Conservation (phyloP, 2,329 filamentous ascomycete genomes). For the Elsinoe arachidis region DNA sequence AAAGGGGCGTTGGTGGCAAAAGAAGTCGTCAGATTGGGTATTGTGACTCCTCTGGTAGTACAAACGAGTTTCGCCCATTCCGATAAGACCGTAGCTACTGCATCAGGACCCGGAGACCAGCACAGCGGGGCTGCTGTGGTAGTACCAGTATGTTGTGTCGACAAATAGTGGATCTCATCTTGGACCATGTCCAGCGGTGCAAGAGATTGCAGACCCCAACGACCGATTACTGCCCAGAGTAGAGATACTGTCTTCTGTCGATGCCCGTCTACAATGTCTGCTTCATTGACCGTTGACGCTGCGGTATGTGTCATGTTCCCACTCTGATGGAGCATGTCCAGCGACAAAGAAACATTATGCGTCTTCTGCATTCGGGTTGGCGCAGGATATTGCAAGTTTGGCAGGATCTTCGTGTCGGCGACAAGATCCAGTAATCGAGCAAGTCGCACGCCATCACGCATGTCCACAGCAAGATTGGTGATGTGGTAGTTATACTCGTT, state of each 20-base stretch:
- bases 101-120: background rate
- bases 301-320: constrained; percentile 34
- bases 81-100: constrained; percentile 36
- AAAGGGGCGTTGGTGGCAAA: constrained; percentile 49
- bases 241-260: constrained; percentile 55
- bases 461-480: constrained; percentile 52
- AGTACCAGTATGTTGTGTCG: background rate
- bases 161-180: background rate
- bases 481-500: constrained; percentile 52
- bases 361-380: constrained; percentile 47
- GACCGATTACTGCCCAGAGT: constrained; percentile 51
- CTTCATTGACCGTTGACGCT: constrained; percentile 39
- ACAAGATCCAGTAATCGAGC: constrained; percentile 52
- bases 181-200: constrained; percentile 25
- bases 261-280: constrained; percentile 56
- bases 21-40: constrained; percentile 49
- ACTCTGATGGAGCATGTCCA: constrained; percentile 43
- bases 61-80: constrained; percentile 50
- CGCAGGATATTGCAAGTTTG: constrained; percentile 49
- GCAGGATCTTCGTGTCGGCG: constrained; percentile 28
- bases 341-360: constrained; percentile 51
- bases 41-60: constrained; percentile 32
- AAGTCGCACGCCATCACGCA: constrained; percentile 54
- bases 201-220: constrained; percentile 45
- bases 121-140: background rate